Percentiles rank a stretch among this genome's conserved stretches.
Evolutionary conservation across 2,329 filamentous ascomycete genomes (phyloP).

Genomic region (Aspergillus sp.): DNA sequence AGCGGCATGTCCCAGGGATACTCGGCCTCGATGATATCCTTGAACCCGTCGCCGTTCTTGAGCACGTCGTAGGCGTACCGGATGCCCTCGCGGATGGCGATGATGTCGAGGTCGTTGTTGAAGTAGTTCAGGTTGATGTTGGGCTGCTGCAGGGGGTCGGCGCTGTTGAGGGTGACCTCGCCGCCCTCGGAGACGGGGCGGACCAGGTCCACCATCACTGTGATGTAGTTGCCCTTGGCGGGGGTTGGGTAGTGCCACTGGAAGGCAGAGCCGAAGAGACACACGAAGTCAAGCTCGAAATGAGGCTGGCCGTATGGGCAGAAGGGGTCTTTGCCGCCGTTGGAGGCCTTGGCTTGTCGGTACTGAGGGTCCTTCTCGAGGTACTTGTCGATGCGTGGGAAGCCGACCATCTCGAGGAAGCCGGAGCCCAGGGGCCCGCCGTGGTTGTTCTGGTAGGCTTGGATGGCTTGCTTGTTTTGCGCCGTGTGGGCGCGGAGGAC

Average conservation of each 20-base stretch:
- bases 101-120: conserved; percentile 51
- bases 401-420: conserved; percentile 54
- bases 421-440: conserved; percentile 44
- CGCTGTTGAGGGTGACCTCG: conserved; percentile 42
- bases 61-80: conserved; percentile 56
- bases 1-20: conserved; percentile 64
- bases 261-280: conserved; percentile 56
- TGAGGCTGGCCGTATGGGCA: conserved; percentile 58
- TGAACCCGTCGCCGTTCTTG: conserved; percentile 57
- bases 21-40: conserved; percentile 37
- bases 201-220: conserved; percentile 56
- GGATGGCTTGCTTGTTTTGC: conserved; percentile 32
- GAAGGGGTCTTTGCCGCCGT: conserved; percentile 53
- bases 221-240: conserved; percentile 51
- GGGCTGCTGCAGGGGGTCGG: conserved; percentile 29
- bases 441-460: conserved; percentile 40
- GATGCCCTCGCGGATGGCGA: conserved; percentile 60
- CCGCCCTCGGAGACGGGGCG: conserved; percentile 45
- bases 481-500: conserved; percentile 36
- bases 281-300: conserved; percentile 63
- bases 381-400: conserved; percentile 31
- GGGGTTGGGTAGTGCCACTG: conserved; percentile 51
- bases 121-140: conserved; percentile 49
- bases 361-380: conserved; percentile 48
- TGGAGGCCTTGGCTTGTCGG: conserved; percentile 40